These are phyloP conservation scores for Entomortierella parvispora DNA, from an alignment of 192 early-diverging fungal species.

Conservation along the genomic window DNA sequence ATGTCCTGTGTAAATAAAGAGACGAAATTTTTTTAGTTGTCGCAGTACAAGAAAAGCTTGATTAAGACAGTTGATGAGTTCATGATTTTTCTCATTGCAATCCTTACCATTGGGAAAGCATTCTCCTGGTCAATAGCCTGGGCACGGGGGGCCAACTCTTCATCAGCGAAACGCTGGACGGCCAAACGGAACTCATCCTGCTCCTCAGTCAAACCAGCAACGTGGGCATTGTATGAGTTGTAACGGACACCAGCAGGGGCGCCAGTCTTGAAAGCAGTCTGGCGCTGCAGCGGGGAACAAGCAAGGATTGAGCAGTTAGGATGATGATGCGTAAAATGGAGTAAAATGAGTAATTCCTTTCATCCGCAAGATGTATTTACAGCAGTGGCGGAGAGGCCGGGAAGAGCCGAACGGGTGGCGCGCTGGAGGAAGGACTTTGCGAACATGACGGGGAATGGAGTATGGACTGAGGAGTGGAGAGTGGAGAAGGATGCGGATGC, in stretches of 20 bases:
- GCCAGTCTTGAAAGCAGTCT: slow-evolving; percentile 20
- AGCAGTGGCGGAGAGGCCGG: slow-evolving; percentile 40
- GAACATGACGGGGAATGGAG: slow-evolving; percentile 21
- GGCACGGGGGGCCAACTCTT: slow-evolving; percentile 86
- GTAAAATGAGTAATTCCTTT: background rate
- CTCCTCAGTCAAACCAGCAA: slow-evolving; percentile 80
- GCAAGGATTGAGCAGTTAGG: background rate
- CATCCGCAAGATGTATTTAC: slow-evolving; percentile 8
- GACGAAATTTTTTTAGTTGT: background rate
- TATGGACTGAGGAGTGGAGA: slow-evolving; percentile 6
- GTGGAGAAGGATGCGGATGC: background rate
- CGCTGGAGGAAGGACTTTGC: slow-evolving; percentile 52
- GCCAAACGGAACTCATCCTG: slow-evolving; percentile 79
- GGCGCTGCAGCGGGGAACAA: too few relatives aligned
- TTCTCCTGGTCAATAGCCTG: slow-evolving; percentile 86
- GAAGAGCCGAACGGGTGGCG: slow-evolving; percentile 31
- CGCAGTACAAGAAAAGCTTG: too few relatives aligned
- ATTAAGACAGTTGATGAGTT: background rate
- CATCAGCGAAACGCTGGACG: slow-evolving; percentile 80
- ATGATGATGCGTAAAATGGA: background rate
- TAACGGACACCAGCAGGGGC: slow-evolving; percentile 18
- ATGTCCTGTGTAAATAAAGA: slow-evolving; percentile 68
- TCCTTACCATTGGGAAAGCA: slow-evolving; percentile 79
- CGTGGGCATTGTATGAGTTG: slow-evolving; percentile 71
- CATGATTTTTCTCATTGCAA: background rate